Evolutionary conservation across 2,329 filamentous ascomycete species (phyloP).

Genomic region (Paraphaeosphaeria minitans): DNA sequence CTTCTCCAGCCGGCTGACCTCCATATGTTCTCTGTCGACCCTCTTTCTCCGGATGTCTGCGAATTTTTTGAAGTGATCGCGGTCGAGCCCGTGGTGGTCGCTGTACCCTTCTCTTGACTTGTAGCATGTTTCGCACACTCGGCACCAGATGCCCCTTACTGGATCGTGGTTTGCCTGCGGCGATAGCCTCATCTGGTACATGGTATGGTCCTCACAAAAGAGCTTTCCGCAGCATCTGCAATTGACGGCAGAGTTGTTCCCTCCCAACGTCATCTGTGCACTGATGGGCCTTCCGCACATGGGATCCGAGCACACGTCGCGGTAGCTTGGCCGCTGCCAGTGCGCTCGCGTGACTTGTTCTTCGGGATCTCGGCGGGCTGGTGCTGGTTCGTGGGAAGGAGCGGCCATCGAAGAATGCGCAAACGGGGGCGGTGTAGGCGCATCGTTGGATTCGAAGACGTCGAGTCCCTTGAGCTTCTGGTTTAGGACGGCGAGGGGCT

Average conservation of each 20-base stretch:
- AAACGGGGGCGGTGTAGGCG: slow-evolving; percentile 51
- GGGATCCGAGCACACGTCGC: slow-evolving; percentile 86
- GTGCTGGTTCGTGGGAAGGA: slow-evolving; percentile 35
- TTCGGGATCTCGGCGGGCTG: slow-evolving; percentile 71
- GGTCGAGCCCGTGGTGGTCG: slow-evolving; percentile 73
- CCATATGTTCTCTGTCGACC: slow-evolving; percentile 83
- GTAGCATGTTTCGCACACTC: slow-evolving; percentile 98
- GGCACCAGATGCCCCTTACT: slow-evolving; percentile 85
- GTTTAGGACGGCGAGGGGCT: slow-evolving; percentile 87
- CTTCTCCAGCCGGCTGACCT: slow-evolving; percentile 89
- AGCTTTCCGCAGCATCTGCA: slow-evolving; percentile 90
- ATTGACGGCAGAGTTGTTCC: slow-evolving; percentile 83
- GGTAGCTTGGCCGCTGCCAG: slow-evolving; percentile 78
- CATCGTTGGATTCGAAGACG: slow-evolving; percentile 91
- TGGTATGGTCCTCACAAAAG: slow-evolving; percentile 97
- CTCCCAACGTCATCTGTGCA: slow-evolving; percentile 68
- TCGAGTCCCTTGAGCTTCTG: slow-evolving; percentile 92
- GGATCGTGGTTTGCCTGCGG: slow-evolving; percentile 88
- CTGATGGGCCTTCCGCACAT: slow-evolving; percentile 64
- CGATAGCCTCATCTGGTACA: slow-evolving; percentile 99
- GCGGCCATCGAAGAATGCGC: slow-evolving; percentile 40
- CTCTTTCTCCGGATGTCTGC: slow-evolving; percentile 71
- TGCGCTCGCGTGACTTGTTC: slow-evolving; percentile 86
- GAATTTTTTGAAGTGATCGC: slow-evolving; percentile 77
- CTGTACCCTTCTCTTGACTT: slow-evolving; percentile 96